Evolutionary conservation across 2,329 filamentous ascomycete genomes (phyloP), one percentile per base, ranked within the genome.

Genomic region (Trichoderma harzianum): DNA sequence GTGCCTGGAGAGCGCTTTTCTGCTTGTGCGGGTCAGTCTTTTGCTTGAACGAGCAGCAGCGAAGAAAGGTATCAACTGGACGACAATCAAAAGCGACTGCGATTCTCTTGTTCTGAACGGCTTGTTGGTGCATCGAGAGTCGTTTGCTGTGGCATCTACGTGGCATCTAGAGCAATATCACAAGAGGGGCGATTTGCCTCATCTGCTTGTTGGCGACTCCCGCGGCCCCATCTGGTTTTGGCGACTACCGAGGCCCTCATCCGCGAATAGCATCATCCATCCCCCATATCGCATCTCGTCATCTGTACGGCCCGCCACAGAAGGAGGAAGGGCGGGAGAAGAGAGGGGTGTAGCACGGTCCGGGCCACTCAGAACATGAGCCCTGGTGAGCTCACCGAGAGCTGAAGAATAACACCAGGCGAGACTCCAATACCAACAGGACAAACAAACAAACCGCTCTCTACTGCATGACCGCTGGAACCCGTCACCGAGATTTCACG

Each of bases 271-370:
- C 10, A 28, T 63, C 43, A 6, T 69, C 34, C 34, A 61, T n/a
- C 11, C 2, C 18, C 21, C 3, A 53, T 24, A 53, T 12, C 26
- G 21, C 34, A 28, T 18, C 36, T 26, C 34, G 18, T 11, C 8
- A 21, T 58, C 1, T 18, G 24, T 39, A 28, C 63, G 30, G 47
- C 30, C n/a, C 63, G 24, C 61, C 21, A 14, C 34, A 11, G 6
- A 39, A 11, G 65, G 65, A 60, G 55, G 55, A 69, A 16, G 36
- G 65, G 21, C 26, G 55, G 65, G 55, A 47, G 65, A 69, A 60
- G 36, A 28, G 64, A 55, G 63, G 36, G 43, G n/a, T 18, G 16
- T 26, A 32, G 43, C 21, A 14, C 43, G 36, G 36, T 43, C 10
- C 39, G 7, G 30, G 28, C 32, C 36, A 18, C 24, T 51, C n/a